phyloP scores from a whole-genome alignment of 192 early-diverging fungal genomes.

The Gaertneriomyces semiglobifer region DNA sequence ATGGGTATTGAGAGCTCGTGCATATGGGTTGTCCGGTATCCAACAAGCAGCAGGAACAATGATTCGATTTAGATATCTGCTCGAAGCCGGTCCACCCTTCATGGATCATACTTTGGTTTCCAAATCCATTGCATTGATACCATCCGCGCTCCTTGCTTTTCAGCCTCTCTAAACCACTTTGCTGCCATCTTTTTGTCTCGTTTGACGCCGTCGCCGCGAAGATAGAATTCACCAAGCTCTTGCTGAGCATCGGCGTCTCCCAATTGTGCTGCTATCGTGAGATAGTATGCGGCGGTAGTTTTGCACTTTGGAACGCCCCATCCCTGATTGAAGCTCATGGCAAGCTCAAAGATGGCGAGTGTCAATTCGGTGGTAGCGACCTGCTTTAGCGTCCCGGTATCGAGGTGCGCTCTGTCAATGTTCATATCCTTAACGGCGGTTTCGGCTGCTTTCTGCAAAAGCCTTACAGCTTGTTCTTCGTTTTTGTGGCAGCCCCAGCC shows the following conservation, averaged over 20 bases:
- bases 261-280: conserved; percentile 41
- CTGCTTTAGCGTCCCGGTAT: conserved; percentile 1
- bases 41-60: no score
- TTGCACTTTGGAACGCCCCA: conserved; percentile 50
- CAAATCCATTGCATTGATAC: conserved; percentile 54
- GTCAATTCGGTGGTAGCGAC: conserved; percentile 40
- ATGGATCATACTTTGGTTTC: conserved; percentile 43
- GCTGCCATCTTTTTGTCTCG: conserved; percentile 45
- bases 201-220: conserved; percentile 48
- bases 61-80: no score
- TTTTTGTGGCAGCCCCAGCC: conserved; percentile 48
- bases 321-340: conserved; percentile 47
- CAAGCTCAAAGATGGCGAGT: conserved; percentile 45
- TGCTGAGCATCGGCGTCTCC: conserved; percentile 51
- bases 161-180: conserved; percentile 44
- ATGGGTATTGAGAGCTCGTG: no score
- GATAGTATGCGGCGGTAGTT: conserved; percentile 43
- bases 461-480: conserved; percentile 30
- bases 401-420: not conserved
- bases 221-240: conserved; percentile 40
- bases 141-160: conserved; percentile 41
- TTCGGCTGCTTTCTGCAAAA: conserved; percentile 36
- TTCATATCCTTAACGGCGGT: conserved; percentile 31
- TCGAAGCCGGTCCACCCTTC: no score
- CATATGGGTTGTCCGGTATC: no score